Evolutionary conservation across 768 basidiomycete species (phyloP).

Genomic region (Amylocystis lapponica): DNA sequence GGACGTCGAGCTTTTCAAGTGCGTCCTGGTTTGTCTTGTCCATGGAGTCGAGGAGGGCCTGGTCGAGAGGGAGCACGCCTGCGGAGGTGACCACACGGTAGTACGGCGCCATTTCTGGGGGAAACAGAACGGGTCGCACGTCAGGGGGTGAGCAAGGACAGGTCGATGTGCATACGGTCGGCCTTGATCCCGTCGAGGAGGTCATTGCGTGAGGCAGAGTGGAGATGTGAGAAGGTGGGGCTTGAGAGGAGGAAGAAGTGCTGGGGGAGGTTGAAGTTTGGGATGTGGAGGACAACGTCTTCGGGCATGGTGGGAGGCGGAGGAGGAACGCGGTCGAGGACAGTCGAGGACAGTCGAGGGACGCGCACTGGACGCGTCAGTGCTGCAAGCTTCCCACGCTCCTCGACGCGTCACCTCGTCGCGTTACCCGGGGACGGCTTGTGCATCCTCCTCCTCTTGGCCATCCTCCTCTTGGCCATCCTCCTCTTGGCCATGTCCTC

Average conservation of each 20-base stretch:
- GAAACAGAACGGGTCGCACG: neutral
- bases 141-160: too few relatives aligned
- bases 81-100: conserved; percentile 54
- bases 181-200: conserved; percentile 71
- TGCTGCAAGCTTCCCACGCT: conserved; percentile 24
- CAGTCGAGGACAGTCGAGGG: neutral
- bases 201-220: conserved; percentile 56
- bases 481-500: conserved; percentile 16
- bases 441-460: conserved; percentile 2
- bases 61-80: conserved; percentile 44
- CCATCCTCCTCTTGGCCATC: conserved; percentile 7
- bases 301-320: conserved; percentile 56
- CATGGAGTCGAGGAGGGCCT: conserved; percentile 48
- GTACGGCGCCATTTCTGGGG: conserved; percentile 87
- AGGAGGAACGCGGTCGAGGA: conserved; percentile 2
- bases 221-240: conserved; percentile 53
- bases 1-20: conserved; percentile 68
- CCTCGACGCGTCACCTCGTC: conserved; percentile 30
- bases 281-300: conserved; percentile 78
- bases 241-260: conserved; percentile 70
- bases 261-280: conserved; percentile 79
- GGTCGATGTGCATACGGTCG: conserved; percentile 51
- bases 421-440: too few relatives aligned
- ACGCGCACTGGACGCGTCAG: conserved; percentile 29
- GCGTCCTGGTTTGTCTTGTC: conserved; percentile 67